phyloP scores from a whole-genome alignment of 2,329 filamentous ascomycete genomes.

The Pyrenochaeta sp. region DNA sequence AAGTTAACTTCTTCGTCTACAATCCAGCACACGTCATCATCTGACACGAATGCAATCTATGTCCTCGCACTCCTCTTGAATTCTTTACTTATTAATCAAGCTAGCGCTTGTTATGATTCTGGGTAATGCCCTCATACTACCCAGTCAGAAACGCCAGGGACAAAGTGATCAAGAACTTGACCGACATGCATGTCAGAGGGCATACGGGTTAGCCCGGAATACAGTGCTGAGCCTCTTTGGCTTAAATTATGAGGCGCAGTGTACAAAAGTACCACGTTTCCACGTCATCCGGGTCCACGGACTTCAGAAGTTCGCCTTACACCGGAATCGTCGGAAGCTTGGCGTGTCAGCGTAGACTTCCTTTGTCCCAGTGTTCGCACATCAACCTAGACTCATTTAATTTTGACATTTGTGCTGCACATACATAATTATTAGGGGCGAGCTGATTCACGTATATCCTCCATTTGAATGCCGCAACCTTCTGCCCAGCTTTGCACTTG shows the following conservation, averaged over 20 bases:
- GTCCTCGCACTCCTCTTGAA: not conserved
- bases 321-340: conserved; percentile 35
- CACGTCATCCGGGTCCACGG: conserved; percentile 3
- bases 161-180: too few species aligned
- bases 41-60: not conserved
- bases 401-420: not conserved
- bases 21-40: not conserved
- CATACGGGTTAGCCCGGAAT: too few species aligned
- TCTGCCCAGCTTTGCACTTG: not conserved
- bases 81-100: too few species aligned
- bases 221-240: too few species aligned
- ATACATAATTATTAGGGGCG: too few species aligned
- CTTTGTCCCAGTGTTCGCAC: conserved; percentile 4
- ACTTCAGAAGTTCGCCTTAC: conserved; percentile 4
- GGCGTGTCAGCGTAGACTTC: conserved; percentile 21
- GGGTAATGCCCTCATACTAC: too few species aligned
- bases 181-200: too few species aligned
- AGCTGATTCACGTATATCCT: too few species aligned
- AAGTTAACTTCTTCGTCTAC: not conserved
- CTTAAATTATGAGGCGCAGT: too few species aligned
- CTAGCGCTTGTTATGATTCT: too few species aligned
- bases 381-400: conserved; percentile 8
- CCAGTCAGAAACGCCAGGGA: too few species aligned
- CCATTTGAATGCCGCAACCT: not conserved
- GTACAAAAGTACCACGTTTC: not conserved